phyloP scores from a whole-genome alignment of 352 stramenopile species.

The Blastocystis sp. region DNA sequence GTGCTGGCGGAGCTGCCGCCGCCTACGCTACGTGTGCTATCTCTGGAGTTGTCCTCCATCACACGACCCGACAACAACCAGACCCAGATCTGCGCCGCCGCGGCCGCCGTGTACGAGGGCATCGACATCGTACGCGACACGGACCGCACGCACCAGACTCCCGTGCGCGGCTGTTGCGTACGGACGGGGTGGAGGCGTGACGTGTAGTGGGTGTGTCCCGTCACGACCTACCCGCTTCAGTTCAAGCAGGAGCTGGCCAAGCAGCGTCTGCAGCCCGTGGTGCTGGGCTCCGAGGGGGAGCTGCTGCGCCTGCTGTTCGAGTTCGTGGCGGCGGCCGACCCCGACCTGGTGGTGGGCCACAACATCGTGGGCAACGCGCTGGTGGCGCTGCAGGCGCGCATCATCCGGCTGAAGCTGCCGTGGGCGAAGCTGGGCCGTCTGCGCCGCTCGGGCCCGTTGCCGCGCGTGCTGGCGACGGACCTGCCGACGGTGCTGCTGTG shows the following conservation, averaged over 20 bases:
- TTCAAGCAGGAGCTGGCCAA: constrained; percentile 76
- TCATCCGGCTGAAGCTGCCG: constrained; percentile 85
- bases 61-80: constrained; percentile 91
- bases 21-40: constrained; percentile 90
- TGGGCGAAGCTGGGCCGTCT: constrained; percentile 81
- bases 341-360: constrained; percentile 95
- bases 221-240: constrained; percentile 79
- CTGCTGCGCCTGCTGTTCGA: constrained; percentile 81
- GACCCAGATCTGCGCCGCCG: constrained; percentile 87
- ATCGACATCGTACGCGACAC: constrained; percentile 75
- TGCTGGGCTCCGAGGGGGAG: constrained; percentile 79
- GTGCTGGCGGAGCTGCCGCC: constrained; percentile 78
- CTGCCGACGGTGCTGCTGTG: constrained; percentile 78
- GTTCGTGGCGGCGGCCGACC: constrained; percentile 90
- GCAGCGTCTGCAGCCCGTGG: constrained; percentile 75
- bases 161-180: constrained; percentile 74
- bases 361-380: constrained; percentile 96
- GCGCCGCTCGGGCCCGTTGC: constrained; percentile 73
- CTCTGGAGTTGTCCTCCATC: constrained; percentile 92
- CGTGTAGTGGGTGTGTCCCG: constrained; percentile 69
- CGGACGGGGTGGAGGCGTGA: constrained; percentile 33
- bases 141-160: constrained; percentile 66
- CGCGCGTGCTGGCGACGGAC: constrained; percentile 76
- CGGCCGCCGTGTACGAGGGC: constrained; percentile 77
- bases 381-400: constrained; percentile 91